Conservation (phyloP, 2,329 filamentous ascomycete genomes). For the Trichoderma afroharzianum region DNA sequence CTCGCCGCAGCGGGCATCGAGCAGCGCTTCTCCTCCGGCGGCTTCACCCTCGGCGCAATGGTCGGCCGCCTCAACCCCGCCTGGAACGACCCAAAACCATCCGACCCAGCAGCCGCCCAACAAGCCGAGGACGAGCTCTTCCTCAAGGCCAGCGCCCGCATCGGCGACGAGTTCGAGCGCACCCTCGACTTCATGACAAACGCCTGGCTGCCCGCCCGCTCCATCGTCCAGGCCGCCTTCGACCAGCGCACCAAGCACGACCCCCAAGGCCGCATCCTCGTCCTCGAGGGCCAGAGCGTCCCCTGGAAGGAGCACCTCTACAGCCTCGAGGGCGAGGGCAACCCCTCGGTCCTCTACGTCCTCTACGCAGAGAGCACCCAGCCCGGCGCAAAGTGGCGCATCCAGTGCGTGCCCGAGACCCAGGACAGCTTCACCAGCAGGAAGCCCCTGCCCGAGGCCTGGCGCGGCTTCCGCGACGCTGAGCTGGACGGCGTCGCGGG, state of each 20-base stretch:
- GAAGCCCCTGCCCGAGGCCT: slow-evolving; percentile 84
- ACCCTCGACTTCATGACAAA: slow-evolving; percentile 72
- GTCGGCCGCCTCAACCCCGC: slow-evolving; percentile 77
- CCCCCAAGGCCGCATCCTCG: slow-evolving; percentile 71
- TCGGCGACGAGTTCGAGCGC: slow-evolving; percentile 82
- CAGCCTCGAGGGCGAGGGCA: slow-evolving; percentile 64
- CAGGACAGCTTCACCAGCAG: slow-evolving; percentile 87
- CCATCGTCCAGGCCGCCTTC: slow-evolving; percentile 74
- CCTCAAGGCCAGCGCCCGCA: slow-evolving; percentile 69
- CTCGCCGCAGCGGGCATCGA: slow-evolving; percentile 67
- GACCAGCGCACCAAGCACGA: slow-evolving; percentile 64
- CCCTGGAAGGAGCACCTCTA: slow-evolving; percentile 98
- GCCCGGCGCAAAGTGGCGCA: slow-evolving; percentile 80
- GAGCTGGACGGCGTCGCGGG: slow-evolving; percentile 71
- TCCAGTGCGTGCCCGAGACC: slow-evolving; percentile 83
- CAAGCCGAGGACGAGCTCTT: slow-evolving; percentile 79
- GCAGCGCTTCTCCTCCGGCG: slow-evolving; percentile 79
- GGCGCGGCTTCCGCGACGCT: slow-evolving; percentile 86
- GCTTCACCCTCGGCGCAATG: slow-evolving; percentile 79
- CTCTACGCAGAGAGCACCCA: slow-evolving; percentile 81
- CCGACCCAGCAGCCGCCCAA: slow-evolving; percentile 56
- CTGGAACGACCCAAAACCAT: slow-evolving; percentile 64
- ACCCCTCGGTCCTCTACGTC: slow-evolving; percentile 67
- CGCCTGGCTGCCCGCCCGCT: slow-evolving; percentile 84
- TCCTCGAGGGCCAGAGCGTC: slow-evolving; percentile 72